These are phyloP conservation scores for Podospora appendiculata DNA, from an alignment of 495 filamentous ascomycete species.

Conservation along the genomic window DNA sequence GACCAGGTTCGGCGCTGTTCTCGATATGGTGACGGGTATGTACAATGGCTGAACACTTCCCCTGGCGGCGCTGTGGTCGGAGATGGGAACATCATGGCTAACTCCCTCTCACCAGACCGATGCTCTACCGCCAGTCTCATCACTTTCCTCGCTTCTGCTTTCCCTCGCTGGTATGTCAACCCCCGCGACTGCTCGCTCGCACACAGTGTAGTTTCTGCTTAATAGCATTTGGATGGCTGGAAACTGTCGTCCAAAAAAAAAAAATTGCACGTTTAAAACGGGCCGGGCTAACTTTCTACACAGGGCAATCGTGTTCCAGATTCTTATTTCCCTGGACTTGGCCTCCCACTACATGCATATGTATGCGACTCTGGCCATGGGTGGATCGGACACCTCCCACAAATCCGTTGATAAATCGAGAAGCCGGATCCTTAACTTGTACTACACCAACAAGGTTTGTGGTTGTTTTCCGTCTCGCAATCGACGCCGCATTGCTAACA, in stretches of 20 bases:
- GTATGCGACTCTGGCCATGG: conserved; percentile 86
- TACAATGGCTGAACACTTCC: no score
- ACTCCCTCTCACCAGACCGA: conserved; percentile 38
- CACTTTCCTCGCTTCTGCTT: conserved; percentile 87
- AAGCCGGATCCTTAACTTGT: conserved; percentile 79
- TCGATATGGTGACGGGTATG: conserved; percentile 71
- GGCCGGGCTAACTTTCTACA: no score
- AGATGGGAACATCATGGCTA: no score
- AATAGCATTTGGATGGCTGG: no score
- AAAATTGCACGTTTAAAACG: no score
- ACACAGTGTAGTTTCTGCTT: no score
- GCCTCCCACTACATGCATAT: conserved; percentile 98
- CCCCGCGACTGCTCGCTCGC: no score
- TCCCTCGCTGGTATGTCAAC: conserved; percentile 75
- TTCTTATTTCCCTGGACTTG: conserved; percentile 82
- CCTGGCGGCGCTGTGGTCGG: no score
- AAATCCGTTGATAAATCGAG: conserved; percentile 82
- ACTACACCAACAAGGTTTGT: conserved; percentile 92
- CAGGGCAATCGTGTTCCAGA: conserved; percentile 60
- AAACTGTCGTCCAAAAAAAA: no score
- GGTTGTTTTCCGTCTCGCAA: no score
- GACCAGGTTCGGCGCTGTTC: conserved; percentile 87
- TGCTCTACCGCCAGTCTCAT: conserved; percentile 92
- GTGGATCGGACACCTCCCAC: conserved; percentile 69
- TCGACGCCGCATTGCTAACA: no score